Percentiles rank a stretch among this genome's conserved stretches.
Evolutionary conservation across 176 grass and related monocot species (phyloP).

Genomic region (Aegilops longissima): DNA sequence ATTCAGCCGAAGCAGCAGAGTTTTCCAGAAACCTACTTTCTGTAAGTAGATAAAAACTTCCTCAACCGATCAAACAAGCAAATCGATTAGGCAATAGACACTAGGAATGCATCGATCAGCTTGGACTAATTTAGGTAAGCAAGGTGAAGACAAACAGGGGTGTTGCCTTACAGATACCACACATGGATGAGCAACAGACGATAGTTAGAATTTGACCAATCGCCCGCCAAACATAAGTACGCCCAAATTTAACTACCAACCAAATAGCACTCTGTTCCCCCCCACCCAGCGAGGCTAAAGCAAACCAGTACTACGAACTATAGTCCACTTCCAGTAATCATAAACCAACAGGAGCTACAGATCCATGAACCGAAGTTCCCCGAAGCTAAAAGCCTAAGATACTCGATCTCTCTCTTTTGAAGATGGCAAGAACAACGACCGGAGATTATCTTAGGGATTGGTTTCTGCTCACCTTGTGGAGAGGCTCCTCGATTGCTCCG

Average conservation of each 20-base stretch:
- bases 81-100: background rate
- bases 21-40: background rate
- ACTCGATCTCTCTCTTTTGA: too few species aligned
- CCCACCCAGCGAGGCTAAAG: background rate
- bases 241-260: background rate
- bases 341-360: background rate
- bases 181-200: background rate
- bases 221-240: background rate
- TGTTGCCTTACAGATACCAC: background rate
- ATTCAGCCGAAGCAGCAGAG: background rate
- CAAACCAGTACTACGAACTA: constrained; percentile 2
- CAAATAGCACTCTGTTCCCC: background rate
- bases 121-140: background rate
- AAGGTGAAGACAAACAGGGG: background rate
- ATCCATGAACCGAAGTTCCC: background rate
- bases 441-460: background rate
- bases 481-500: constrained; percentile 49
- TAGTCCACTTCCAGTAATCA: background rate
- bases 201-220: constrained; percentile 2
- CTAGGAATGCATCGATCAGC: background rate
- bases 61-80: background rate
- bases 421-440: too few species aligned
- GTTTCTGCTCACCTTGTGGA: constrained; percentile 33
- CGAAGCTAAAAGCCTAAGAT: background rate
- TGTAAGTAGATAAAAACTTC: background rate